Percentiles rank a stretch among this genome's conserved stretches.
These are phyloP conservation scores for Hysterium pulicare DNA, from an alignment of 2,329 filamentous ascomycete species.

Conservation along the genomic window DNA sequence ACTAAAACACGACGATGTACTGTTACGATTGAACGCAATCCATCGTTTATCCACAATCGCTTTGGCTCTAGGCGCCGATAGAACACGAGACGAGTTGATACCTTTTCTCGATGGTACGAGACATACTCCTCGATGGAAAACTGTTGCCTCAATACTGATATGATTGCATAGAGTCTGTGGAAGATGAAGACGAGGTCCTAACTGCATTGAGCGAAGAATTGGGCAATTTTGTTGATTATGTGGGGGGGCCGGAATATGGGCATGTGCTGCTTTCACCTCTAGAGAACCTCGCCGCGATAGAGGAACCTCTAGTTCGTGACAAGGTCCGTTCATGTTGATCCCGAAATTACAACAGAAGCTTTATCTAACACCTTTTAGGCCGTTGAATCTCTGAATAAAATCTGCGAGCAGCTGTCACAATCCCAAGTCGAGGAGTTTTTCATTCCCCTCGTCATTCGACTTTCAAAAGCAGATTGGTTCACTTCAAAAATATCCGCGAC, in stretches of 20 bases:
- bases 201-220: constrained; percentile 96
- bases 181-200: constrained; percentile 97
- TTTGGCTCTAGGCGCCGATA: constrained; percentile 89
- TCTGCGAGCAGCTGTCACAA: constrained; percentile 86
- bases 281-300: constrained; percentile 97
- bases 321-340: constrained; percentile 61
- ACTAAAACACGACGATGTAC: constrained; percentile 99
- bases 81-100: constrained; percentile 96
- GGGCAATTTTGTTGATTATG: constrained; percentile 94
- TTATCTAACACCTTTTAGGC: constrained; percentile 58
- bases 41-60: constrained; percentile 97
- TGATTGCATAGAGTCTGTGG: constrained; percentile 75
- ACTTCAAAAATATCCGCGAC: constrained; percentile 98
- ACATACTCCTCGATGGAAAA: constrained; percentile 1
- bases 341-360: background rate
- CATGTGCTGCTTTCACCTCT: constrained; percentile 95
- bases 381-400: constrained; percentile 98
- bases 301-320: constrained; percentile 95
- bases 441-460: constrained; percentile 89
- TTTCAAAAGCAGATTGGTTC: constrained; percentile 99
- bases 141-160: constrained; percentile 28
- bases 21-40: constrained; percentile 96
- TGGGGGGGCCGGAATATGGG: constrained; percentile 87
- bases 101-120: constrained; percentile 94
- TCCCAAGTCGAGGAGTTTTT: constrained; percentile 97